Conservation (phyloP, 345 rosid genomes). For the Citrus reticulata region DNA sequence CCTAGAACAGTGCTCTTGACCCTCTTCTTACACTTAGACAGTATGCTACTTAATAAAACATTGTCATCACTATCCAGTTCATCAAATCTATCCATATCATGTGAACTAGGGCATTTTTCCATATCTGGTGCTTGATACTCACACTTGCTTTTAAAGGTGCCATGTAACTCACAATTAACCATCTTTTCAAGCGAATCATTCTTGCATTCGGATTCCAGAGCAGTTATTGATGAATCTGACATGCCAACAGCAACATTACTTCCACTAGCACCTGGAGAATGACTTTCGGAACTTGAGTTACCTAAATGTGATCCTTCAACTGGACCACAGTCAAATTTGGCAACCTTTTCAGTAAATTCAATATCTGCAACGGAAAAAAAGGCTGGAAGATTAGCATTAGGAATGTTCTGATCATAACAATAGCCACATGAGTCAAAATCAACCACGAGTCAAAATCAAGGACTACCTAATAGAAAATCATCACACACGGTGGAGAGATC, state of each 20-base stretch:
- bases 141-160: constrained; percentile 17
- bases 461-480: constrained; percentile 50
- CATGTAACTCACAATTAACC: constrained; percentile 15
- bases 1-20: constrained; percentile 26
- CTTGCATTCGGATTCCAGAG: constrained; percentile 36
- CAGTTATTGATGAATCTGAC: constrained; percentile 46
- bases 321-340: constrained; percentile 35
- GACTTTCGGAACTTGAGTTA: constrained; percentile 58
- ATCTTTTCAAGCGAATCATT: constrained; percentile 24
- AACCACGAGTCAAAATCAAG: neutral
- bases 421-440: neutral
- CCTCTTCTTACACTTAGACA: constrained; percentile 27
- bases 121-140: constrained; percentile 20
- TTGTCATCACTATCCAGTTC: constrained; percentile 46
- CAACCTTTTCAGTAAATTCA: constrained; percentile 47
- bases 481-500: constrained; percentile 45
- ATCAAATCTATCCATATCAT: constrained; percentile 22
- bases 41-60: constrained; percentile 34
- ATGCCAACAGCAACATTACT: constrained; percentile 39
- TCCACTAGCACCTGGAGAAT: constrained; percentile 62
- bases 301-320: constrained; percentile 23
- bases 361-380: constrained; percentile 40
- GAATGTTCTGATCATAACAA: neutral
- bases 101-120: constrained; percentile 13
- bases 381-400: neutral